Base-by-base conservation (phyloP, 306 rosid species). In the Gillenia trifoliata region DNA sequence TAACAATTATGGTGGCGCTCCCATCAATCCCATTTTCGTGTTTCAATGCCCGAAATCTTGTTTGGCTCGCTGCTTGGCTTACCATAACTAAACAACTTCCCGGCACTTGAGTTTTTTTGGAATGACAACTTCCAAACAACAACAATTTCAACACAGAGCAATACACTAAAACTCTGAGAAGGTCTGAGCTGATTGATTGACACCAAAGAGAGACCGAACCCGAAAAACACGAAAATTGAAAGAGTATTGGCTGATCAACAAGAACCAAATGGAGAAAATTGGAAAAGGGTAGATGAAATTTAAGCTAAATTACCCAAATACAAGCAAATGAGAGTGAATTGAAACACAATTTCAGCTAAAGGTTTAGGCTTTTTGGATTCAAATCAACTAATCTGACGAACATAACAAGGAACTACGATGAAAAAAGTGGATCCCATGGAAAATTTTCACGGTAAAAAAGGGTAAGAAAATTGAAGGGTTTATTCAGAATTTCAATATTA, bases 21-120 rank as follows among this genome's bases (percentile, higher is more conserved):
- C 99, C 99, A 61, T 93, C 89, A 69, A 70, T 86, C 87, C 98
- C 99, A 85, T 81, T 95, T 76, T 90, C 97, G 64, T 95, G 96
- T 92, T 92, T 95, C 91, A 88, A 89, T 81, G 99, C 97, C 86
- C 99, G 90, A 89, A 95, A 95, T 95, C 89, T 95, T 78, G 99
- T 95, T 86, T 95, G 97, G 78, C 92, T 81, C 45, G 99, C 99
- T 83, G 99, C 95, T 95, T 95, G 99, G 96, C 97, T 77, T 80
- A 92, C 99, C 99, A 95, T 92, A 85, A 92, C 99, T 95, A 28
- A 57, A 43, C 68, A 41, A 95, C 89, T 81, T 78, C 86, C 83
- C 80, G 75, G 78, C 89, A 87, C 91, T 85, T 86, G 71, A 73
- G 83, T 78, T 78, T 20, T 30, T 41, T 60, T 11, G 55, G 71